Evolutionary conservation across 192 early-diverging fungal genomes (phyloP).

Genomic region (Umbelopsis isabellina): DNA sequence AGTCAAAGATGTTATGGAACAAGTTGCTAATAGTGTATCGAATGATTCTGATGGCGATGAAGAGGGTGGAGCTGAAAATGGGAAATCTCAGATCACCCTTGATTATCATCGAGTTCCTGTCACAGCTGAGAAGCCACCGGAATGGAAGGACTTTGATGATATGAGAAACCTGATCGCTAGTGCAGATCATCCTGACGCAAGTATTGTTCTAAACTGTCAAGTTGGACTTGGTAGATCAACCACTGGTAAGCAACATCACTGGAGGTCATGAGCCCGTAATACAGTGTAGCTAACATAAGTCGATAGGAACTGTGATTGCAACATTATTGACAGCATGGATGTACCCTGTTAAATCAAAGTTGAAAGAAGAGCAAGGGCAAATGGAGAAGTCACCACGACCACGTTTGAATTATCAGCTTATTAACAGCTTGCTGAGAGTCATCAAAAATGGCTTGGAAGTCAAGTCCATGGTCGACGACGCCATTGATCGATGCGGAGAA

Average conservation of each 20-base stretch:
- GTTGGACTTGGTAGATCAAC: constrained; percentile 67
- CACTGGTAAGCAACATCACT: constrained; percentile 37
- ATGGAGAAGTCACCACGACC: background rate
- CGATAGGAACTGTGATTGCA: constrained; percentile 39
- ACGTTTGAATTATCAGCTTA: constrained; percentile 55
- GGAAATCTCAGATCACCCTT: constrained; percentile 14
- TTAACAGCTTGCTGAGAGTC: constrained; percentile 64
- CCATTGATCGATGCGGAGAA: constrained; percentile 54
- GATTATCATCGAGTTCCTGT: constrained; percentile 61
- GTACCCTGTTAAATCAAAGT: background rate
- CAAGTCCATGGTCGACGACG: constrained; percentile 59
- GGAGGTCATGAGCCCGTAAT: no score
- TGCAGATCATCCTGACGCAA: constrained; percentile 42
- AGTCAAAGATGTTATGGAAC: constrained; percentile 50
- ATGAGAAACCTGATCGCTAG: constrained; percentile 48
- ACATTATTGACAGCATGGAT: constrained; percentile 39
- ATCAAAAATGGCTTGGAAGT: constrained; percentile 60
- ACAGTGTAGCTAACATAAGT: no score
- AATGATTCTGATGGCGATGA: constrained; percentile 23
- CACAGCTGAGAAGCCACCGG: constrained; percentile 63
- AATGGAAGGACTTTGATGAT: constrained; percentile 57
- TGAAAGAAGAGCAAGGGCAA: background rate
- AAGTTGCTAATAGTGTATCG: constrained; percentile 39
- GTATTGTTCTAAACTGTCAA: constrained; percentile 66
- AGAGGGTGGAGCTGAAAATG: constrained; percentile 1